Evolutionary conservation across 1,284 basidiomycete genomes (phyloP), one percentile per base, ranked within the genome.

Genomic region (Amylostereum chailletii): DNA sequence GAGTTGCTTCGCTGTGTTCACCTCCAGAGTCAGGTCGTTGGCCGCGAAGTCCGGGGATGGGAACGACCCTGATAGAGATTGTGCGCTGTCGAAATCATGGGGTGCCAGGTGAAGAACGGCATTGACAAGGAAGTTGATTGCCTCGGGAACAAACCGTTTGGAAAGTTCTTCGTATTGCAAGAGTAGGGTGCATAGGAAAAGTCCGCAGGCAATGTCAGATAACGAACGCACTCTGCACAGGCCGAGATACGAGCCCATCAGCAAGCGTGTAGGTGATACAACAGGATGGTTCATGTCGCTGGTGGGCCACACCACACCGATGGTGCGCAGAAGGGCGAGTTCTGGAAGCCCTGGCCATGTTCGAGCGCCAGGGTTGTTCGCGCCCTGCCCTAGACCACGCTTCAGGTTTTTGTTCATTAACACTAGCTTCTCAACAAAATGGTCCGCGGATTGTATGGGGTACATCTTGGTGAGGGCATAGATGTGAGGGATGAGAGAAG

Each of bases 361-460:
- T 66, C 81, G 87, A 1, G 90, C 75, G 3, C 79, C 71, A 0
- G 66, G 66, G 27, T 79, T 71, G 9, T 80, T 71, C 0, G 90
- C 71, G 1, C 90, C 92, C n/a, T 74, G 76, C 2, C 83, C 77
- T 5, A 99, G 72, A 4, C 94, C 94, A 4, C 84, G 82, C 50
- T 82, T 82, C 45, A 99, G 80, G 64, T 98, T 98, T 70, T 94
- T 94, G 65, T 98, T 86, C 91, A 98, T 96, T 7, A 97, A 67
- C 0, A 76, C 71, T 42, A 99, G 75, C 67, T 98, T 98, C 45
- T 77, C 69, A 52, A 89, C 79, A 65, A 94, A 94, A 60, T 85
- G 79, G 45, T 82, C 76, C 0, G 94, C 90, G 3, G 86, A 77
- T 41, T 84, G 78, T 48, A 87, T 76, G 0, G 95, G 91, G 67